Evolutionary conservation across 345 rosid genomes (phyloP), one percentile per base, ranked within the genome.

Genomic region (Ceriops tagal): DNA sequence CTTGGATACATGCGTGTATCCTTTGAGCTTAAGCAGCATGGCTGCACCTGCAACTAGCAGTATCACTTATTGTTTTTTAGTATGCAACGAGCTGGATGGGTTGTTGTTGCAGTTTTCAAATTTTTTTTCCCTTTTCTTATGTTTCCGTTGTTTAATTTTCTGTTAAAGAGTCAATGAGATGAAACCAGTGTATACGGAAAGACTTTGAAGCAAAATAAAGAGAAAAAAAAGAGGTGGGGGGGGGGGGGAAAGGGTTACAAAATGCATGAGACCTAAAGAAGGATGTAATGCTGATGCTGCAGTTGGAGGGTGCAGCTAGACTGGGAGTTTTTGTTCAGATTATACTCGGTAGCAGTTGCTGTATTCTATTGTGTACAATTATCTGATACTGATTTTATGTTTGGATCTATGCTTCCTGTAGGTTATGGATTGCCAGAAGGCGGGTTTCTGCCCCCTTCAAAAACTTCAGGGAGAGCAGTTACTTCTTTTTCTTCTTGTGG

Each of bases 381-480:
- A 15, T 32, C 43, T 8, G 47, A 53, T 43, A 43, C 62, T 22
- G 24, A 24, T 19, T 22, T 13, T 31, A 27, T 32, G 19, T 69
- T 19, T 74, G 39, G 19, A 27, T 58, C 37, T 27, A 21, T 24
- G 26, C 16, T 67, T 58, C 26, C 60, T 47, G 37, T 73, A 90
- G 95, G 92, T 71, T 84, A 64, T 77, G 84, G 89, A 74, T 74
- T 77, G 64, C 57, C 80, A 26, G 88, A 86, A 51, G 76, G 85
- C 43, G 81, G 76, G 27, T 78, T 68, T 74, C 80, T 84, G 52
- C 80, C 81, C 35, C 72, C 76, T 61, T 79, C 86, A 24, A 80
- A 83, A 64, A 71, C 78, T 87, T 81, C 81, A 26, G 77, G 81
- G 73, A 83, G 81, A 80, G 75, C 79, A 31, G 78, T 76, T 64